These are phyloP conservation scores for Saturnispora kantuleensis DNA, from an alignment of 805 yeast species.

Conservation along the genomic window DNA sequence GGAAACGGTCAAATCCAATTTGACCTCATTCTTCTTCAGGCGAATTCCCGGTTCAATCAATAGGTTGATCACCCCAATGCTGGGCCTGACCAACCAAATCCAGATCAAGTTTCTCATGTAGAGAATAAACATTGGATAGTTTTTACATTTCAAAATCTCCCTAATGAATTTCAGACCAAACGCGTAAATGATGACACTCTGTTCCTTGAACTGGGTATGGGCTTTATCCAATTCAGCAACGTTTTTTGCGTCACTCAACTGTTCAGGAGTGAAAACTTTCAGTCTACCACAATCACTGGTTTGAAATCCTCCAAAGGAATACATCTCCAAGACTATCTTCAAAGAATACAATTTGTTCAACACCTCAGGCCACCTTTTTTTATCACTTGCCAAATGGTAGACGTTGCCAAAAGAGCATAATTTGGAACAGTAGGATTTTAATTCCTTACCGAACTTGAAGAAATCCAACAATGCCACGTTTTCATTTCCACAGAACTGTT, in stretches of 20 bases:
- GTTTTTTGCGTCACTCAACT: background rate
- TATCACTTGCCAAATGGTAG: background rate
- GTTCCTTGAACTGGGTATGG: background rate
- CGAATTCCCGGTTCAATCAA: conserved; percentile 2
- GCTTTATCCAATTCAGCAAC: background rate
- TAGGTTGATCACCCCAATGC: background rate
- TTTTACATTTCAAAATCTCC: background rate
- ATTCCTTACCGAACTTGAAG: background rate
- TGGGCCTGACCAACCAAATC: background rate
- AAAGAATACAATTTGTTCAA: conserved; percentile 1
- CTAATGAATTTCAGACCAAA: background rate
- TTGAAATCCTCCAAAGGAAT: conserved; percentile 1
- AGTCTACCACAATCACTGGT: background rate
- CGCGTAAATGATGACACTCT: background rate
- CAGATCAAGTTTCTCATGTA: conserved; percentile 1
- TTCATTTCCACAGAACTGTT: background rate
- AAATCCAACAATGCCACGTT: background rate
- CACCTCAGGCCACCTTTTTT: conserved; percentile 1
- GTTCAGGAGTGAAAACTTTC: background rate
- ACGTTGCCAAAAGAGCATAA: conserved; percentile 2
- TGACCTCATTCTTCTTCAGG: background rate
- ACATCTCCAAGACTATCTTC: background rate
- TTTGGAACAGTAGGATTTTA: background rate
- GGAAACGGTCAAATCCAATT: background rate
- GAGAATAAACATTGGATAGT: background rate